A percentile compares a stretch with the other conserved stretches of the same genome.
phyloP scores from a whole-genome alignment of 768 basidiomycete species.

The Mycena chlorophos region DNA sequence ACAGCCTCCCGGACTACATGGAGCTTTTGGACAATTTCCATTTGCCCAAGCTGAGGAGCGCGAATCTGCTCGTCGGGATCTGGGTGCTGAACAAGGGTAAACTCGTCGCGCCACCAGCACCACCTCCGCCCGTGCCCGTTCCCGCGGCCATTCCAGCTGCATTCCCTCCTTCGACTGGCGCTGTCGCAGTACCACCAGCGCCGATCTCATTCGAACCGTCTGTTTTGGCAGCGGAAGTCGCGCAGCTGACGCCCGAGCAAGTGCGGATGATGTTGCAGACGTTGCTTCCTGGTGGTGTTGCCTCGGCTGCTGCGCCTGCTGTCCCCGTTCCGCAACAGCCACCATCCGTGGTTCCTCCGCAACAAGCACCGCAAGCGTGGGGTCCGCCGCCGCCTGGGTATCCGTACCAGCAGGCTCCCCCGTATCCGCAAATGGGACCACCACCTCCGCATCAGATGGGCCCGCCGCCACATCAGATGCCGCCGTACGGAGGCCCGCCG shows the following conservation, averaged over 20 bases:
- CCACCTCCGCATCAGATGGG: slow-evolving; percentile 16
- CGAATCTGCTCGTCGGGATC: slow-evolving; percentile 74
- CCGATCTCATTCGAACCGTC: slow-evolving; percentile 44
- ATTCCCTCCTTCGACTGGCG: slow-evolving; percentile 20
- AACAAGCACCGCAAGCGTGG: slow-evolving; percentile 13
- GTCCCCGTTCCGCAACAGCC: slow-evolving; percentile 28
- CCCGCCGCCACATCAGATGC: slow-evolving; percentile 21
- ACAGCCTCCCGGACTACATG: slow-evolving; percentile 80
- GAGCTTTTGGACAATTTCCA: slow-evolving; percentile 77
- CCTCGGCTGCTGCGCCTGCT: slow-evolving; percentile 29
- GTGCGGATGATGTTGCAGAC: slow-evolving; percentile 67
- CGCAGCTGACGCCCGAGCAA: slow-evolving; percentile 74
- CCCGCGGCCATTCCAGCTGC: slow-evolving; percentile 13
- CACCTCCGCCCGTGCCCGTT: slow-evolving; percentile 16
- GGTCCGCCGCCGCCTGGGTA: slow-evolving; percentile 24
- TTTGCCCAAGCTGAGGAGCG: slow-evolving; percentile 62
- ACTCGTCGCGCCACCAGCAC: slow-evolving; percentile 49
- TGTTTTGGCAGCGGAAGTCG: slow-evolving; percentile 68
- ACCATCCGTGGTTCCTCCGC: slow-evolving; percentile 10
- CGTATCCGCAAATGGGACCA: too few relatives aligned
- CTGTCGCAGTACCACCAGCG: slow-evolving; percentile 26
- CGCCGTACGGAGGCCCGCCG: slow-evolving; percentile 30
- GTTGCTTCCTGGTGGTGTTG: slow-evolving; percentile 39
- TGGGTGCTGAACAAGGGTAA: slow-evolving; percentile 86
- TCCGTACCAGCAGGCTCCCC: slow-evolving; percentile 12